phyloP scores from a whole-genome alignment of 768 basidiomycete genomes.

The Calocybe indica region DNA sequence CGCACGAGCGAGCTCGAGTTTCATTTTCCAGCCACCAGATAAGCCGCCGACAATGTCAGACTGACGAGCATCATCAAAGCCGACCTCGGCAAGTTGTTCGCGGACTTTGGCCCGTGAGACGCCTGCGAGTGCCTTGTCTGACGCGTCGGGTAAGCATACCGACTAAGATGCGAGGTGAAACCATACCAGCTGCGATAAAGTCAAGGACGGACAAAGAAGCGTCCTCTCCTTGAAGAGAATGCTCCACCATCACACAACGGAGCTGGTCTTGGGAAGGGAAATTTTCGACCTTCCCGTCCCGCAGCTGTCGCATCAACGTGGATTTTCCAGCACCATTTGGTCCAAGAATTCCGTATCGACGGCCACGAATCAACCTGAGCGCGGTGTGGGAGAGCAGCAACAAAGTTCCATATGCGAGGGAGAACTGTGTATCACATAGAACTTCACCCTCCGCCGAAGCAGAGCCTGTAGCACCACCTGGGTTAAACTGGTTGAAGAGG shows the following conservation, averaged over 20 bases:
- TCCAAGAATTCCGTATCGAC: slow-evolving; percentile 92
- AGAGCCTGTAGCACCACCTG: slow-evolving; percentile 4
- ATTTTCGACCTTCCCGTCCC: slow-evolving; percentile 93
- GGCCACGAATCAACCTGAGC: slow-evolving; percentile 83
- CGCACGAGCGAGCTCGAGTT: slow-evolving; percentile 89
- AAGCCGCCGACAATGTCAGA: slow-evolving; percentile 80
- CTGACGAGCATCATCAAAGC: slow-evolving; percentile 86
- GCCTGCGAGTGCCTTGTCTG: slow-evolving; percentile 64
- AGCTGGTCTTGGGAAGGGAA: slow-evolving; percentile 88
- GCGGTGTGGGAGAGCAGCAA: slow-evolving; percentile 92
- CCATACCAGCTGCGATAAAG: slow-evolving; percentile 80
- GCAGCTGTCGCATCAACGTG: slow-evolving; percentile 91
- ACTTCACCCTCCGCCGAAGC: slow-evolving; percentile 74
- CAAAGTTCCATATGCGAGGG: slow-evolving; percentile 91
- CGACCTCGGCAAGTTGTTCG: slow-evolving; percentile 78
- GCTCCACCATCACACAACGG: slow-evolving; percentile 94
- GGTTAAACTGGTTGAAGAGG: too few species aligned
- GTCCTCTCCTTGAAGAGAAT: slow-evolving; percentile 93
- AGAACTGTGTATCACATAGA: slow-evolving; percentile 90
- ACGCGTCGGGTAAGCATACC: slow-evolving; percentile 2
- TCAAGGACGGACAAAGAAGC: slow-evolving; percentile 75
- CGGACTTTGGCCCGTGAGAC: slow-evolving; percentile 69
- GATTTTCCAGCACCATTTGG: slow-evolving; percentile 97
- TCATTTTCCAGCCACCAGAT: slow-evolving; percentile 99
- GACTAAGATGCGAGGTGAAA: slow-evolving; percentile 1